These are phyloP conservation scores for Eutypa lata DNA, from an alignment of 2,329 filamentous ascomycete genomes.

Conservation along the genomic window DNA sequence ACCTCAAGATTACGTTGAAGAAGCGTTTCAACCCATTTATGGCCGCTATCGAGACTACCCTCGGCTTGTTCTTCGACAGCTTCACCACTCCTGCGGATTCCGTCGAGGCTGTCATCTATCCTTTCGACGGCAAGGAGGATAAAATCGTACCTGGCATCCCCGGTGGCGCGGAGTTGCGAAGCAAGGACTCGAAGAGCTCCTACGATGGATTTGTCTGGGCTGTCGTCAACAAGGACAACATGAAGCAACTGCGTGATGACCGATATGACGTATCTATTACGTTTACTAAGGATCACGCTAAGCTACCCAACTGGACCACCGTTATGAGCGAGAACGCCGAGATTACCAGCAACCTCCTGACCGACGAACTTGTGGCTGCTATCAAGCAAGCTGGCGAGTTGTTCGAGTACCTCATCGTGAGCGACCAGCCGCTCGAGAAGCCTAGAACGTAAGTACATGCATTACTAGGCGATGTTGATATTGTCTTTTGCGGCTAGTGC, in stretches of 20 bases:
- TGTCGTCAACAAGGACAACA: slow-evolving; percentile 89
- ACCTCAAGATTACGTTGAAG: slow-evolving; percentile 75
- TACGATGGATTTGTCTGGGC: slow-evolving; percentile 95
- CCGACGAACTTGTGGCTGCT: slow-evolving; percentile 79
- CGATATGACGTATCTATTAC: slow-evolving; percentile 94
- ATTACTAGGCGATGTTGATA: background rate
- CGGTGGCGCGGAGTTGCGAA: slow-evolving; percentile 54
- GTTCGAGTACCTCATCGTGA: slow-evolving; percentile 84
- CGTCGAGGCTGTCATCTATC: slow-evolving; percentile 74
- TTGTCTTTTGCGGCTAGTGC: no score
- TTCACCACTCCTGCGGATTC: slow-evolving; percentile 67
- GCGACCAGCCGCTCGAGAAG: slow-evolving; percentile 85
- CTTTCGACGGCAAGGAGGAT: slow-evolving; percentile 89
- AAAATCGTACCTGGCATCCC: slow-evolving; percentile 67
- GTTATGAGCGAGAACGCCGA: slow-evolving; percentile 98
- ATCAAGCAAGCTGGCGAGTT: slow-evolving; percentile 74
- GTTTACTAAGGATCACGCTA: slow-evolving; percentile 85
- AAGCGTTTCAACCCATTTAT: slow-evolving; percentile 83
- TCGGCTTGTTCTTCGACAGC: slow-evolving; percentile 79
- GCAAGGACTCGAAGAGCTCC: slow-evolving; percentile 59
- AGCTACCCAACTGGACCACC: slow-evolving; percentile 85
- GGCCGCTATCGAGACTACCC: slow-evolving; percentile 57
- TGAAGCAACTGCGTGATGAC: slow-evolving; percentile 86
- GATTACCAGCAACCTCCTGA: slow-evolving; percentile 83
- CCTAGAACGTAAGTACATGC: slow-evolving; percentile 67